phyloP scores from a whole-genome alignment of 768 basidiomycete species.

The Botryobasidium botryosum region DNA sequence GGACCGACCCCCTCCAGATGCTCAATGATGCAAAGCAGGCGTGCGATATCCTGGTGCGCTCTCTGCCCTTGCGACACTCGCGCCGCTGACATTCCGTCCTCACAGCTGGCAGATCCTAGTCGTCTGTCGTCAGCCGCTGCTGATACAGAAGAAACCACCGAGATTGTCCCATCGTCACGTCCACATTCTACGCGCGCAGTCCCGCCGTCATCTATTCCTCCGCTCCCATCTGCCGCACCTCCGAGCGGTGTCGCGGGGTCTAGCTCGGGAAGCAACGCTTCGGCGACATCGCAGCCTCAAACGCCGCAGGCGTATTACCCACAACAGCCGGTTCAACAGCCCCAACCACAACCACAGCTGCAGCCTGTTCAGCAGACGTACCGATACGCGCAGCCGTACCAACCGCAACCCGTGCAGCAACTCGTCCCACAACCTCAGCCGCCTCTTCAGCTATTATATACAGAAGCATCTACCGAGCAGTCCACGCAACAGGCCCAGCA shows the following conservation, averaged over 20 bases:
- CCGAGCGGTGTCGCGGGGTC: no score
- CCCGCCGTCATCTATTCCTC: slow-evolving; percentile 3
- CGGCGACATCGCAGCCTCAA: no score
- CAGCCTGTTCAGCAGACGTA: background rate
- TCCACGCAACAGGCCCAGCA: no score
- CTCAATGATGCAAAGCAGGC: slow-evolving; percentile 9
- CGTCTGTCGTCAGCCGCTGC: no score
- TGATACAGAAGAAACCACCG: no score
- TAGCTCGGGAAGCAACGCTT: no score
- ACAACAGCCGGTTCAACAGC: background rate
- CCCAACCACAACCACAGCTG: background rate
- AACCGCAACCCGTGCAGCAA: background rate
- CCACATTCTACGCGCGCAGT: no score
- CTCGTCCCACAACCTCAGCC: background rate
- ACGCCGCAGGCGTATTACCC: no score
- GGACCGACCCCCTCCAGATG: slow-evolving; percentile 4
- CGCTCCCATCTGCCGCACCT: slow-evolving; percentile 3
- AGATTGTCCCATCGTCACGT: no score
- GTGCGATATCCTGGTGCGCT: slow-evolving; percentile 9
- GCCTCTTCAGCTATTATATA: background rate
- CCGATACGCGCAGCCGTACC: background rate
- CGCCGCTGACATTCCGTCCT: no score
- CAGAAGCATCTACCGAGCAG: no score
- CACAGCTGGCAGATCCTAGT: no score
- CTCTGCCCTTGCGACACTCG: background rate